A percentile compares a stretch with the other conserved stretches of the same genome.
Evolutionary conservation across 768 basidiomycete genomes (phyloP).

Genomic region (Tylopilus cervinicoccineus): DNA sequence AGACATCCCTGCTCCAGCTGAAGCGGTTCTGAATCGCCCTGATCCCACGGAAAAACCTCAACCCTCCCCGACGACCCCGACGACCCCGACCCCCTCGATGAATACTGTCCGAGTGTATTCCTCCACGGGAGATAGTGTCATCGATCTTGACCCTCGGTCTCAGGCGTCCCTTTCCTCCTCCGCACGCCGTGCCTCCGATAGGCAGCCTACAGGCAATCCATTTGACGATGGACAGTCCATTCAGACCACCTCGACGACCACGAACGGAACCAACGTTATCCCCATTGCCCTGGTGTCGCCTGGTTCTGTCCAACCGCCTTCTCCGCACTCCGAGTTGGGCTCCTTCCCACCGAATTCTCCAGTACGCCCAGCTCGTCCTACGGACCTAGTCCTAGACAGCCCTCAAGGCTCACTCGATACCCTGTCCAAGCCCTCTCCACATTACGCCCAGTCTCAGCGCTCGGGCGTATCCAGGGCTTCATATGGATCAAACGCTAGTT

Average conservation of each 20-base stretch:
- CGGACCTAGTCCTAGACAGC: conserved; percentile 58
- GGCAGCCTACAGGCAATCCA: conserved; percentile 48
- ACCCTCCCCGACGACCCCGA: conserved; percentile 8
- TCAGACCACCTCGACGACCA: conserved; percentile 67
- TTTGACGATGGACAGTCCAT: conserved; percentile 78
- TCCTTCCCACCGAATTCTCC: conserved; percentile 36
- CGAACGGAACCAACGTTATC: conserved; percentile 81
- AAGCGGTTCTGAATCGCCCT: conserved; percentile 75
- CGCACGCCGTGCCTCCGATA: conserved; percentile 15
- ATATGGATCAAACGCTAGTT: conserved; percentile 72
- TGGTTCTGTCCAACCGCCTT: conserved; percentile 37
- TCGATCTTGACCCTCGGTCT: conserved; percentile 57
- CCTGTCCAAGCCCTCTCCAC: conserved; percentile 33
- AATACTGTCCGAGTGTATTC: conserved; percentile 48
- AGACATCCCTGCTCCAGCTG: conserved; percentile 72
- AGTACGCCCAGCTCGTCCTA: conserved; percentile 52
- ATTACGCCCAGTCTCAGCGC: conserved; percentile 44
- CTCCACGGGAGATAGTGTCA: conserved; percentile 45
- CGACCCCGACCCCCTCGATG: conserved; percentile 14
- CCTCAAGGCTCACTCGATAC: conserved; percentile 58
- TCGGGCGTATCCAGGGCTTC: conserved; percentile 62
- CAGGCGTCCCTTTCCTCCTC: conserved; percentile 26
- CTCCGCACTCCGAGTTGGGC: conserved; percentile 31
- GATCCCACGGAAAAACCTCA: conserved; percentile 68
- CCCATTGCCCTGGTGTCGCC: conserved; percentile 78